A percentile compares a stretch with the other conserved stretches of the same genome.
Conservation (phyloP, 345 rosid species). For the Heritiera littoralis region DNA sequence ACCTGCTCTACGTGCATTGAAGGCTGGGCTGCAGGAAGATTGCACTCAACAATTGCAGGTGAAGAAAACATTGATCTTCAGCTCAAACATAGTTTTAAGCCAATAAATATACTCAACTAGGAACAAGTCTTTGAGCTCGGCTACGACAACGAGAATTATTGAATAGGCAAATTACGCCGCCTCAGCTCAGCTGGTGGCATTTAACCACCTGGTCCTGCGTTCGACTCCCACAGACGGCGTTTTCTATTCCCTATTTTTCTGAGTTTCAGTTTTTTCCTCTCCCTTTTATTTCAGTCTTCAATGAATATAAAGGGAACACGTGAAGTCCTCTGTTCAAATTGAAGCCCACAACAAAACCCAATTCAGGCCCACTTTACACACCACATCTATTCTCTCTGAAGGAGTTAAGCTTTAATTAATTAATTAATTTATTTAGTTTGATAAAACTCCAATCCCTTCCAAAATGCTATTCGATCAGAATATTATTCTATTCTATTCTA, state of each 20-base stretch:
- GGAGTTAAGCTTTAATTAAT: not conserved
- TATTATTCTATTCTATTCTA: not conserved
- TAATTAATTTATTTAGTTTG: not conserved
- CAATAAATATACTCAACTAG: constrained; percentile 18
- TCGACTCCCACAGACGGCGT: not conserved
- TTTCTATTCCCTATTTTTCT: no score
- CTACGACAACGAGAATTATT: no score
- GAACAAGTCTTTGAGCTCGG: no score
- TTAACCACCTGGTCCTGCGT: constrained; percentile 40
- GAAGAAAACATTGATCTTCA: constrained; percentile 57
- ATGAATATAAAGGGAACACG: no score
- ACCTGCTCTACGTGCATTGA: constrained; percentile 46
- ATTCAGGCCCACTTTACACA: not conserved
- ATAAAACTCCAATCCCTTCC: not conserved
- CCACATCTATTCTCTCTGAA: not conserved
- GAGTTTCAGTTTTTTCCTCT: no score
- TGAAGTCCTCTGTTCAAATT: not conserved
- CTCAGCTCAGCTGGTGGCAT: constrained; percentile 79
- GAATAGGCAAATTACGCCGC: constrained; percentile 30
- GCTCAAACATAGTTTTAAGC: constrained; percentile 81
- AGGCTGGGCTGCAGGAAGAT: constrained; percentile 7
- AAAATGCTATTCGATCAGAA: not conserved
- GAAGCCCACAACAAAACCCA: not conserved
- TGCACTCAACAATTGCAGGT: constrained; percentile 52
- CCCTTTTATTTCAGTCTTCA: no score